phyloP scores from a whole-genome alignment of 2,329 filamentous ascomycete species.

The Raffaelea ambrosiae region DNA sequence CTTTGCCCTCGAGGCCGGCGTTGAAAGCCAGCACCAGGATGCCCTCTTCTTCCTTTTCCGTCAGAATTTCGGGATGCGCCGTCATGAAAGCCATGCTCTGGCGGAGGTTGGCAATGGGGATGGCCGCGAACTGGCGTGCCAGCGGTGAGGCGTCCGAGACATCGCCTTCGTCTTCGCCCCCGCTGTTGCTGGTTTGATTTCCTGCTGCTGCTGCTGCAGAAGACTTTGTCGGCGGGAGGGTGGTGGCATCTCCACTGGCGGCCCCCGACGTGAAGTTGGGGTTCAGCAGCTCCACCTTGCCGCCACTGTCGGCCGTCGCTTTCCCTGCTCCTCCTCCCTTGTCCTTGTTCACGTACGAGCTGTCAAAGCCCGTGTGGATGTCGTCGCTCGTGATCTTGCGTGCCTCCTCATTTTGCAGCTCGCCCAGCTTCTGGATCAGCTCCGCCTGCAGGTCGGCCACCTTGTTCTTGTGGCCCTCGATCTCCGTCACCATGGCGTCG shows the following conservation, averaged over 20 bases:
- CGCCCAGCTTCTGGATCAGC: conserved; percentile 62
- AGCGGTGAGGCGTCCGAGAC: conserved; percentile 66
- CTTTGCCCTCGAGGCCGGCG: conserved; percentile 48
- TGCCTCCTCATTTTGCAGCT: conserved; percentile 76
- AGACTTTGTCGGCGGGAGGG: conserved; percentile 16
- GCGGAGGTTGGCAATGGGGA: conserved; percentile 66
- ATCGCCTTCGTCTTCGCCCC: conserved; percentile 52
- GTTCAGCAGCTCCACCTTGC: conserved; percentile 68
- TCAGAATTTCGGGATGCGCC: conserved; percentile 66
- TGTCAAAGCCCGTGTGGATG: conserved; percentile 84
- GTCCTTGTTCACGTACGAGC: conserved; percentile 66
- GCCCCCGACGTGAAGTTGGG: conserved; percentile 42
- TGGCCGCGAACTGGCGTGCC: conserved; percentile 73
- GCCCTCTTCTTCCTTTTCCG: conserved; percentile 80
- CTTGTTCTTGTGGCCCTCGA: conserved; percentile 68
- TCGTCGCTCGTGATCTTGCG: conserved; percentile 91
- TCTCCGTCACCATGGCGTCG: conserved; percentile 67
- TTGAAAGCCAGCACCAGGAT: conserved; percentile 89
- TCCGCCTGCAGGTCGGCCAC: conserved; percentile 71
- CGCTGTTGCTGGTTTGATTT: conserved; percentile 16
- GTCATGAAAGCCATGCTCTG: conserved; percentile 68
- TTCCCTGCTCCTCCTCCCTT: conserved; percentile 16
- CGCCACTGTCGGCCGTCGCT: conserved; percentile 30
- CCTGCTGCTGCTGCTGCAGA: conserved; percentile 9
- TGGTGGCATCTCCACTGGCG: conserved; percentile 19